Evolutionary conservation across 345 rosid species (phyloP), one percentile per base, ranked within the genome.

Genomic region (Excoecaria agallocha): DNA sequence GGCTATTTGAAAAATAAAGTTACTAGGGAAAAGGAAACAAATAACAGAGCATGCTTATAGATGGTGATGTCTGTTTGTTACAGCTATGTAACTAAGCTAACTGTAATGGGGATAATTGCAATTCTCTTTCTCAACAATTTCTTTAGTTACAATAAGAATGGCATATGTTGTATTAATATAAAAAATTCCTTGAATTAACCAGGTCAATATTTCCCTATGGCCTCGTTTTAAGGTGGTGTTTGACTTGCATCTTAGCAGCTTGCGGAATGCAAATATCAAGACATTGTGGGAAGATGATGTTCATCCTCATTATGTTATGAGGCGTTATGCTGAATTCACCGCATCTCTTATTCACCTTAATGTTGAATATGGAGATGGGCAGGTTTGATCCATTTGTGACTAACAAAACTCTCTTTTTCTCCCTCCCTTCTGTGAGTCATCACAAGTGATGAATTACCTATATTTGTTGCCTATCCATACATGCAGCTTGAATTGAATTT

Each of bases 221-320:
- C 99, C 99, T 65, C 98, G 96, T 69, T 95, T 93, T 83, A 95
- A 95, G 85, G 83, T 93, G 96, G 96, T 93, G 39, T 95, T 92
- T 73, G 99, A 95, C 82, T 73, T 89, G 84, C 98, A 95, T 73
- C 88, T 95, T 81, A 88, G 85, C 82, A 93, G 98, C 82, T 85
- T 95, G 67, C 93, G 94, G 41, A 92, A 88, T 87, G 99, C 99
- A 76, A 91, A 85, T 76, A 81, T 93, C 50, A 93, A 83, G 89
- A 87, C 89, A 45, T 78, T 95, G 83, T 95, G 96, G 99, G 98
- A 95, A 81, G 99, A 95, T 85, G 99, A 95, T 77, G 85, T 89
- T 60, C 99, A 95, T 85, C 97, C 99, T 81, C 99, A 95, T 77
- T 95, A 93, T 88, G 98, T 95, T 72, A 93, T 91, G 98, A 89